A percentile compares a stretch with the other conserved stretches of the same genome.
phyloP scores from a whole-genome alignment of 148 eudicot species.

The Fagopyrum tataricum region DNA sequence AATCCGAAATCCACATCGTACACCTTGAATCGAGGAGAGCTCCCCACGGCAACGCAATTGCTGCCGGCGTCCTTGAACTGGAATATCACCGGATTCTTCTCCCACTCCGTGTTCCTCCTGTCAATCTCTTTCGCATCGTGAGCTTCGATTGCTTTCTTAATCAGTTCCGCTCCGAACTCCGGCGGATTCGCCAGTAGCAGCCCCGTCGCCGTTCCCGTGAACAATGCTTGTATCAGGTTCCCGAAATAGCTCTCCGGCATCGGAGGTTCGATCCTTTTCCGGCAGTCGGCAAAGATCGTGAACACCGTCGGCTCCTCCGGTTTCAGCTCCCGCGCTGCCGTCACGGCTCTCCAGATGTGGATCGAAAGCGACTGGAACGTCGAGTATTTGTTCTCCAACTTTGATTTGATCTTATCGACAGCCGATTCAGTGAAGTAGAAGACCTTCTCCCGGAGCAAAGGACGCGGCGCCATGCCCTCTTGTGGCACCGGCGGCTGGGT shows the following conservation, averaged over 20 bases:
- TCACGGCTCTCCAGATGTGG: conserved; percentile 77
- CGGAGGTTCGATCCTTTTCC: conserved; percentile 77
- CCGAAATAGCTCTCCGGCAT: conserved; percentile 95
- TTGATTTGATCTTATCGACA: conserved; percentile 56
- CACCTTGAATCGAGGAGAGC: conserved; percentile 89
- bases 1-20: conserved; percentile 90
- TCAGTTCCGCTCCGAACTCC: conserved; percentile 50
- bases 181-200: conserved; percentile 45
- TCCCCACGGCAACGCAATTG: conserved; percentile 94
- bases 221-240: conserved; percentile 86
- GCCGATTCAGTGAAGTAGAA: conserved; percentile 68
- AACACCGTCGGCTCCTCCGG: conserved; percentile 75
- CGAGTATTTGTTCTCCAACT: conserved; percentile 45
- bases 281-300: conserved; percentile 83
- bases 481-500: conserved; percentile 45
- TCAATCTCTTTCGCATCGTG: conserved; percentile 66
- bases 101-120: conserved; percentile 68
- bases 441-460: conserved; percentile 55
- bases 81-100: conserved; percentile 68
- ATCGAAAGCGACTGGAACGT: conserved; percentile 85
- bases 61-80: conserved; percentile 86
- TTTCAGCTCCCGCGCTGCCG: conserved; percentile 68
- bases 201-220: conserved; percentile 85
- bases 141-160: conserved; percentile 44
- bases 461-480: conserved; percentile 20